Conservation (phyloP, 139 green algal species). For the Haematococcus lacustris region DNA sequence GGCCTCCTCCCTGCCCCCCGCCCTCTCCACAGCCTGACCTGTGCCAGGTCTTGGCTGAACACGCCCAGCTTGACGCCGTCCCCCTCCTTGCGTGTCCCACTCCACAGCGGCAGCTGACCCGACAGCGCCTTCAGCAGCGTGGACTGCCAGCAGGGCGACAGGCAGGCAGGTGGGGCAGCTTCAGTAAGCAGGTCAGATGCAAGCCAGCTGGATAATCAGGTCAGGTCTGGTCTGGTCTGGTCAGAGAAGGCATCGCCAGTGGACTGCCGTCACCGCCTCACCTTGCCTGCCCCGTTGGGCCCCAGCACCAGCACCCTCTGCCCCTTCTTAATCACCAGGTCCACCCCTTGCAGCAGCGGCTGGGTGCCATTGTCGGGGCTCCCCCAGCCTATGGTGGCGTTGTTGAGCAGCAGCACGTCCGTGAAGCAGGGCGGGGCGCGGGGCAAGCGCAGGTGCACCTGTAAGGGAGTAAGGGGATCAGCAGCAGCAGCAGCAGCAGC, state of each 20-base stretch:
- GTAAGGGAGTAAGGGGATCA: too few relatives aligned
- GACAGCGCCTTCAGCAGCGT: conserved; percentile 19
- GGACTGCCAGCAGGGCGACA: too few relatives aligned
- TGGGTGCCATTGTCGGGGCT: neutral
- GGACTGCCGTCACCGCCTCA: neutral
- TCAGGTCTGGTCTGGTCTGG: too few relatives aligned
- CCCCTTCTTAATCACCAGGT: conserved; percentile 38
- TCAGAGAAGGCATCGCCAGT: too few relatives aligned
- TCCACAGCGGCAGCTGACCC: conserved; percentile 35
- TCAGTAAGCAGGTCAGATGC: too few relatives aligned
- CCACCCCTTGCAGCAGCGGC: conserved; percentile 33
- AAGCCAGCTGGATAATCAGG: too few relatives aligned
- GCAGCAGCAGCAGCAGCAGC: too few relatives aligned
- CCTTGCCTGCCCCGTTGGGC: conserved; percentile 48
- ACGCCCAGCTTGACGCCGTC: conserved; percentile 50
- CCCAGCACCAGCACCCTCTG: conserved; percentile 59
- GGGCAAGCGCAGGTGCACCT: conserved; percentile 47
- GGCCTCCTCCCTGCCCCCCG: too few relatives aligned
- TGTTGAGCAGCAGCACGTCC: conserved; percentile 43
- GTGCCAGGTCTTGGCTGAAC: conserved; percentile 72
- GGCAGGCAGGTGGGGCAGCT: too few relatives aligned
- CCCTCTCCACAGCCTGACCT: too few relatives aligned
- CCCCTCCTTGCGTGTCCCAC: conserved; percentile 34
- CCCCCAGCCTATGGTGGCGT: conserved; percentile 46
- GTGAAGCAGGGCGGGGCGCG: conserved; percentile 48